Base-by-base conservation (phyloP, 2,329 filamentous ascomycete genomes). In the Neonectria magnoliae region DNA sequence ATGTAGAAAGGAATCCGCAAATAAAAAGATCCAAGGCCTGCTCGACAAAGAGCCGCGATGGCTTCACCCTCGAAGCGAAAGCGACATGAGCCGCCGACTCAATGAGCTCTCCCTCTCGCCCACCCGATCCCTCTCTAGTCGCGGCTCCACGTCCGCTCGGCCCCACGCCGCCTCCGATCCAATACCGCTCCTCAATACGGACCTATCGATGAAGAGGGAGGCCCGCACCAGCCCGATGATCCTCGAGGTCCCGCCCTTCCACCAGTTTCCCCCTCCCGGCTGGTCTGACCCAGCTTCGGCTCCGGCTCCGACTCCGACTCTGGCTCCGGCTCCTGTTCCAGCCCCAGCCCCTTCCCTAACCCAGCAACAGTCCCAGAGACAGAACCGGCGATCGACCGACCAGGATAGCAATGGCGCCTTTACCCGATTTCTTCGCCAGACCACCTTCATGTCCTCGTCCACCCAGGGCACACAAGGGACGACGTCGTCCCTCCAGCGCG, bases 1-100 rank as follows among this genome's bases (percentile, higher is more conserved):
- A 52, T 58, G 62, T 61, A 87, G 85, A 41, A 84, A 84, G 69
- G 86, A 88, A 69, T 88, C 87, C 29, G 86, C 84, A 36, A 86
- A 87, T 71, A 88, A 89, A 77, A 87, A 84, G 22, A 82, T 88
- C 67, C 84, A 85, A 58, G 78, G 80, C 8, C 82, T 87, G 65
- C 81, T 89, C 33, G 86, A 87, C 67, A 87, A 88, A 65, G 85
- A 89, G 41, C 85, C 86, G 31, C 81, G 87, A 72, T 88, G 86
- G 81, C 79, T 88, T 54, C 83, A 85, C 20, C 86, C 87, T 1
- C 82, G 81, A 64, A 81, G 79, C 38, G 78, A 82, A 11, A 79
- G 81, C 18, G 86, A 88, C 56, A 86, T 87, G 82, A 77, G 78
- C 48, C 80, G 81, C 33, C 84, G 85, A 29, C 80, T 88, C 54